Percentiles rank a stretch among this genome's conserved stretches.
Conservation (phyloP, 2,329 filamentous ascomycete species). For the Penicillium sclerotigenum region DNA sequence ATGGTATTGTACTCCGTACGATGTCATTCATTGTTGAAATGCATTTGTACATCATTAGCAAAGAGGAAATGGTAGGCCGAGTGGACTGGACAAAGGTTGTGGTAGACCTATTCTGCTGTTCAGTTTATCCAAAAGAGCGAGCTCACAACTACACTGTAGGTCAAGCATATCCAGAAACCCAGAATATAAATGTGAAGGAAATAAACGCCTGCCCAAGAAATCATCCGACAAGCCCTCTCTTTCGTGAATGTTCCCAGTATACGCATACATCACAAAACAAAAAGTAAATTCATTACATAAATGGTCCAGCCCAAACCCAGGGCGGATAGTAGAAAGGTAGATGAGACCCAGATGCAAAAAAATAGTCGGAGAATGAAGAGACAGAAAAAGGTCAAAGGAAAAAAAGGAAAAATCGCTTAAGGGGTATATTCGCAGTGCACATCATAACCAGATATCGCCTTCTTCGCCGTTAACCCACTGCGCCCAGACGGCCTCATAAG, state of each 20-base stretch:
- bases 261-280: slow-evolving; percentile 5
- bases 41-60: background rate
- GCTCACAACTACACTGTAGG: background rate
- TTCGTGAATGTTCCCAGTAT: background rate
- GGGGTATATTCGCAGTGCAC: slow-evolving; percentile 36
- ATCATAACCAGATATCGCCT: slow-evolving; percentile 84
- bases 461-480: slow-evolving; percentile 81
- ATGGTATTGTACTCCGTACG: background rate
- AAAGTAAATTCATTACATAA: slow-evolving; percentile 1
- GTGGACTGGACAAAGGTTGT: background rate
- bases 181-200: background rate
- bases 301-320: slow-evolving; percentile 1
- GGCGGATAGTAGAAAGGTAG: background rate
- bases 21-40: background rate
- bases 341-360: slow-evolving; percentile 3
- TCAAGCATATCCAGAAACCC: background rate
- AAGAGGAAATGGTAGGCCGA: background rate
- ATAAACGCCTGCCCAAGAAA: background rate
- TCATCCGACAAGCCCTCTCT: background rate
- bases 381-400: background rate
- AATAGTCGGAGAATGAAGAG: background rate
- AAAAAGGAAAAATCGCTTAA: slow-evolving; percentile 32
- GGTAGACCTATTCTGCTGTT: slow-evolving; percentile 1
- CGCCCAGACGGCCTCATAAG: slow-evolving; percentile 84
- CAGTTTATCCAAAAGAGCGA: slow-evolving; percentile 1